Evolutionary conservation across 805 yeast genomes (phyloP).

Genomic region (Kuraishia borneana): DNA sequence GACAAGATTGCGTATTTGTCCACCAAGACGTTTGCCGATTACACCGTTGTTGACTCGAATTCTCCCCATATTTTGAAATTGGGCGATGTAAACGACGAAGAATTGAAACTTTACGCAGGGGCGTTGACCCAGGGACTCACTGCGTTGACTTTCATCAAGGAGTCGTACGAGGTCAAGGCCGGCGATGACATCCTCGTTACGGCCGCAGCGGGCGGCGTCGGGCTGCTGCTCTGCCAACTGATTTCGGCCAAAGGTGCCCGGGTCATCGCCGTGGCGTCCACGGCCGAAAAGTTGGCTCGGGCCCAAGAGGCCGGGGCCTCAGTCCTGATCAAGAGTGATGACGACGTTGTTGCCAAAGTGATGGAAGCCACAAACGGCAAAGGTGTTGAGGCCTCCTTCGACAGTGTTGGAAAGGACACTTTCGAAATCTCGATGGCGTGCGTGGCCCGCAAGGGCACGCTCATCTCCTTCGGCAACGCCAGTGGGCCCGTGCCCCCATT

Average conservation of each 20-base stretch:
- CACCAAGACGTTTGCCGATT: conserved; percentile 59
- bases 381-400: conserved; percentile 64
- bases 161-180: conserved; percentile 53
- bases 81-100: conserved; percentile 36
- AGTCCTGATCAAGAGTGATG: conserved; percentile 41
- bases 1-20: conserved; percentile 57
- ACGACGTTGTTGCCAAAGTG: conserved; percentile 44
- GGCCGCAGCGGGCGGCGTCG: conserved; percentile 97
- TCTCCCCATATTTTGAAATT: conserved; percentile 31
- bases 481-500: conserved; percentile 76
- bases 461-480: conserved; percentile 76
- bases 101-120: conserved; percentile 47
- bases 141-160: conserved; percentile 58
- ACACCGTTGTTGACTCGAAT: conserved; percentile 34
- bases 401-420: conserved; percentile 72
- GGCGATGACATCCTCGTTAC: conserved; percentile 70
- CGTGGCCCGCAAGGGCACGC: conserved; percentile 60
- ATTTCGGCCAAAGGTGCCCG: conserved; percentile 55
- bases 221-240: conserved; percentile 60
- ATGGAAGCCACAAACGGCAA: conserved; percentile 47
- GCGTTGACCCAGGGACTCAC: conserved; percentile 66
- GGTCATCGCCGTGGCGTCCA: conserved; percentile 78
- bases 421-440: conserved; percentile 51
- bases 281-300: conserved; percentile 54
- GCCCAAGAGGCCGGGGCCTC: conserved; percentile 76